A percentile compares a stretch with the other conserved stretches of the same genome.
Evolutionary conservation across 1,284 basidiomycete genomes (phyloP).

Genomic region (Tilletia indica): DNA sequence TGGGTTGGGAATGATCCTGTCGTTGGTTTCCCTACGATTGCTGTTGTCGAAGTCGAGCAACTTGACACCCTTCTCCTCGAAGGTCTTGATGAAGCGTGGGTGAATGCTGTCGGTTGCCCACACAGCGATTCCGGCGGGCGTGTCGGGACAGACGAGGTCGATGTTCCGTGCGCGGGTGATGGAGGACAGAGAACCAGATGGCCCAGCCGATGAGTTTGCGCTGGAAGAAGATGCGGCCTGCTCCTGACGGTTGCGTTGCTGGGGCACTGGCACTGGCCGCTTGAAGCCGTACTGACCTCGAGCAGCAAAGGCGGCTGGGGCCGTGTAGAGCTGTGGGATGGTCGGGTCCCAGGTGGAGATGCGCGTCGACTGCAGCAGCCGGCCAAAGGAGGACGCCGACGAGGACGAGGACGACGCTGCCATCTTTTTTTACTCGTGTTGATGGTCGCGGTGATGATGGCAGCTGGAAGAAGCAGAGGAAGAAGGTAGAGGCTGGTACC

Average conservation of each 20-base stretch:
- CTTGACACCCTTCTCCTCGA: conserved; percentile 40
- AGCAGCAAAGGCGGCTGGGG: conserved; percentile 40
- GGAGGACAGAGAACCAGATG: conserved; percentile 31
- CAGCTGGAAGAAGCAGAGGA: background rate
- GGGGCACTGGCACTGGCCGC: conserved; percentile 36
- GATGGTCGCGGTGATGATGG: background rate
- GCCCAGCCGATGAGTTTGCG: conserved; percentile 28
- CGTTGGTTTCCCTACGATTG: background rate
- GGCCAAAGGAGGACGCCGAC: conserved; percentile 36
- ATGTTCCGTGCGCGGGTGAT: conserved; percentile 41
- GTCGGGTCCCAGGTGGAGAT: conserved; percentile 43
- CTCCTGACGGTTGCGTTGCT: background rate
- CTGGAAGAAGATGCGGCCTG: too few relatives aligned
- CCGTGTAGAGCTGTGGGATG: conserved; percentile 45
- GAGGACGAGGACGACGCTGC: conserved; percentile 1
- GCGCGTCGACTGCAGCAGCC: conserved; percentile 42
- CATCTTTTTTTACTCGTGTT: background rate
- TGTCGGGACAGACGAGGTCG: conserved; percentile 39
- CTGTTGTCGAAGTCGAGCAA: conserved; percentile 20
- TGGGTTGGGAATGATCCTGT: conserved; percentile 28
- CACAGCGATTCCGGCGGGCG: conserved; percentile 37
- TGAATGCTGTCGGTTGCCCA: conserved; percentile 47
- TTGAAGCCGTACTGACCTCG: conserved; percentile 53
- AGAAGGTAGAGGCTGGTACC: background rate
- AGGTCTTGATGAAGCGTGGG: conserved; percentile 43